Evolutionary conservation across 73 alveolate genomes (phyloP).

Genomic region (Symbiodinium pilosum): DNA sequence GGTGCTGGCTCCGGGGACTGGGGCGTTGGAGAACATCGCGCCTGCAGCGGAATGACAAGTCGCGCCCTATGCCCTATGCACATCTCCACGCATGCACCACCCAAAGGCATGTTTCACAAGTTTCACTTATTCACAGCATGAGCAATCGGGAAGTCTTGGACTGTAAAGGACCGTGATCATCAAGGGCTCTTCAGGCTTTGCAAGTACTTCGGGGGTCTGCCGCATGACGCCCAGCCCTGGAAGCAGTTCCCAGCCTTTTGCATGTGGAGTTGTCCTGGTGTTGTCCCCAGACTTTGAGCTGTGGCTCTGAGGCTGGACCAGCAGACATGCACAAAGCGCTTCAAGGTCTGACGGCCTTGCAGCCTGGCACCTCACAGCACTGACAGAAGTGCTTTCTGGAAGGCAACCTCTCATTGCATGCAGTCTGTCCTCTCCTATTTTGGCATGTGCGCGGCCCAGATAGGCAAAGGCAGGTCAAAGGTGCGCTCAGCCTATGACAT

Average conservation of each 20-base stretch:
- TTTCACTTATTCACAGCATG: too few species aligned
- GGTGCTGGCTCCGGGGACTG: too few species aligned
- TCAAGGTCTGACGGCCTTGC: conserved; percentile 32
- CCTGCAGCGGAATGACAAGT: too few species aligned
- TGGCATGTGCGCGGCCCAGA: conserved; percentile 30
- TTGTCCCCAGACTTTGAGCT: background rate
- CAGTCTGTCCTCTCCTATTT: conserved; percentile 81
- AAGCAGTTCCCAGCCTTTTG: background rate
- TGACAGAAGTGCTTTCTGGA: background rate
- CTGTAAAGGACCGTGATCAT: conserved; percentile 66
- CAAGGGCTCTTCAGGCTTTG: conserved; percentile 88
- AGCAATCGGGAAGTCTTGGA: too few species aligned
- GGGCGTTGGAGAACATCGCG: too few species aligned
- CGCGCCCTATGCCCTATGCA: too few species aligned
- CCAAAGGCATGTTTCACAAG: too few species aligned
- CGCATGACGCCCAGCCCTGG: background rate
- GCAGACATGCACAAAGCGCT: conserved; percentile 89
- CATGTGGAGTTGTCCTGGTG: background rate
- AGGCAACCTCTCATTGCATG: conserved; percentile 80
- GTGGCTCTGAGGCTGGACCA: conserved; percentile 88
- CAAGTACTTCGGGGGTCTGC: conserved; percentile 87
- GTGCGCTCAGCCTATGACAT: background rate
- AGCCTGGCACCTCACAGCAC: background rate
- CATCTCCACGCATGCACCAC: too few species aligned
- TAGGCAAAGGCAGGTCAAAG: background rate